Percentiles rank a stretch among this genome's conserved stretches.
Evolutionary conservation across 1,284 basidiomycete genomes (phyloP).

Genomic region (Rhizoctonia solani): DNA sequence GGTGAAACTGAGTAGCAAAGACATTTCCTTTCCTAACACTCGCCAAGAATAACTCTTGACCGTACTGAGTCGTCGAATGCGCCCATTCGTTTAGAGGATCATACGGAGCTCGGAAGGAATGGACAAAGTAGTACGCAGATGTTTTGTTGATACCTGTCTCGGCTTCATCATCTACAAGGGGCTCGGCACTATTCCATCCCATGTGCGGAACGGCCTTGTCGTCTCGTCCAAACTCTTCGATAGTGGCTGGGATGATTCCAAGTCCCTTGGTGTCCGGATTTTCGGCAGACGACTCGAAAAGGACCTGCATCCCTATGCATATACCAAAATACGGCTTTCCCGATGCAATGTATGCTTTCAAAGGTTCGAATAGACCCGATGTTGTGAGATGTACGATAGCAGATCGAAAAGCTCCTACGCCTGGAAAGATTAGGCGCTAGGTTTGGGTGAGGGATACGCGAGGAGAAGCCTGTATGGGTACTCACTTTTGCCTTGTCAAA

Average conservation of each 20-base stretch:
- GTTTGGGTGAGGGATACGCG: constrained; percentile 34
- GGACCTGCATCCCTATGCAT: constrained; percentile 97
- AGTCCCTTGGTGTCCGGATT: constrained; percentile 63
- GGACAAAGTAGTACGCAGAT: constrained; percentile 92
- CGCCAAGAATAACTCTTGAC: constrained; percentile 89
- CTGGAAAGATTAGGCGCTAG: constrained; percentile 95
- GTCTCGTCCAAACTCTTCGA: constrained; percentile 62
- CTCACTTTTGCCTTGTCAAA: constrained; percentile 89
- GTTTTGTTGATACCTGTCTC: constrained; percentile 52
- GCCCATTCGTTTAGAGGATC: constrained; percentile 66
- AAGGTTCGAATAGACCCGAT: constrained; percentile 79
- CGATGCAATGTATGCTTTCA: constrained; percentile 82
- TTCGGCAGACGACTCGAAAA: constrained; percentile 87
- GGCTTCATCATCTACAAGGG: constrained; percentile 47
- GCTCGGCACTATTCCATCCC: constrained; percentile 87
- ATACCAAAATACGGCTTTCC: constrained; percentile 97
- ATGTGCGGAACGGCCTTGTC: constrained; percentile 96
- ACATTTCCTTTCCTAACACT: constrained; percentile 84
- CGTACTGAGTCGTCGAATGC: constrained; percentile 91
- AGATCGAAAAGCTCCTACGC: constrained; percentile 93
- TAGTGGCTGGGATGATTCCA: constrained; percentile 71
- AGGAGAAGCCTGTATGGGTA: constrained; percentile 39
- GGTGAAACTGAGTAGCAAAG: constrained; percentile 97
- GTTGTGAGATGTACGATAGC: constrained; percentile 79
- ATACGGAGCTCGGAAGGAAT: constrained; percentile 88